Evolutionary conservation across 2,329 filamentous ascomycete species (phyloP).

Genomic region (Trichoderma sp.): DNA sequence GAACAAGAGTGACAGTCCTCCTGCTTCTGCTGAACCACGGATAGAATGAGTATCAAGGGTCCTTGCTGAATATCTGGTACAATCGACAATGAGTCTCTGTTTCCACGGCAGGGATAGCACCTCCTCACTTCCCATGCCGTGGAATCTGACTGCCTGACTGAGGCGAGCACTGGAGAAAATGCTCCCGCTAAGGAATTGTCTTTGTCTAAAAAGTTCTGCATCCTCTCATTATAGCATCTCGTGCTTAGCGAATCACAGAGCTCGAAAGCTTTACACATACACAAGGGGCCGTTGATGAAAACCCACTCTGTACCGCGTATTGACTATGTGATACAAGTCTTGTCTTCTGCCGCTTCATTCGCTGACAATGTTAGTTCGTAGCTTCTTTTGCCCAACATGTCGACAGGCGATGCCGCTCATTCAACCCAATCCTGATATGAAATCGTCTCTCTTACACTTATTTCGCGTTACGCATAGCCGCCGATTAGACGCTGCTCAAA

Average conservation of each 20-base stretch:
- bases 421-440: not conserved
- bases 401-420: not conserved
- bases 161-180: not conserved
- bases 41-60: not conserved
- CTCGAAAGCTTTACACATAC: not conserved
- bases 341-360: not conserved
- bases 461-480: not conserved
- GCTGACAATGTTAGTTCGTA: not conserved
- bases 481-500: not conserved
- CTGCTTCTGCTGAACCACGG: not conserved
- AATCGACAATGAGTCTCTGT: not conserved
- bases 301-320: conserved; percentile 6
- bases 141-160: conserved; percentile 1
- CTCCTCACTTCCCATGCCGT: not conserved
- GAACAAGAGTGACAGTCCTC: not conserved
- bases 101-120: not conserved
- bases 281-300: not conserved
- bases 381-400: not conserved
- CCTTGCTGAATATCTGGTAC: not conserved
- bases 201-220: not conserved
- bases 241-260: not conserved
- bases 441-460: not conserved
- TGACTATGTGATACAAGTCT: not conserved
- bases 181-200: not conserved
- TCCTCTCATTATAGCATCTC: not conserved